Evolutionary conservation across 179 eudicot genomes (phyloP).

Genomic region (Kewa caespitosa): DNA sequence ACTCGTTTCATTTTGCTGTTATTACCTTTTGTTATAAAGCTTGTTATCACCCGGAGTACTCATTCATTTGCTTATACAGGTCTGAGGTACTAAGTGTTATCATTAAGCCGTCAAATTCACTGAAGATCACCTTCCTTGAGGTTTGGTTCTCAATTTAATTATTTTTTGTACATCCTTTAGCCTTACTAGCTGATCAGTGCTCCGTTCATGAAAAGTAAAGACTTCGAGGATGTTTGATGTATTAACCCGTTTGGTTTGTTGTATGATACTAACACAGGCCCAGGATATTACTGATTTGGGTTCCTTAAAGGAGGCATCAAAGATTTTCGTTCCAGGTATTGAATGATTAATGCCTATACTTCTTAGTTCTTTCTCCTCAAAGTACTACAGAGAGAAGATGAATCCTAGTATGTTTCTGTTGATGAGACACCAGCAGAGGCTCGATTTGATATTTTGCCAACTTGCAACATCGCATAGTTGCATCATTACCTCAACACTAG

Average conservation of each 20-base stretch:
- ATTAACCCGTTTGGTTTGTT: neutral
- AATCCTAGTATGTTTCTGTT: neutral
- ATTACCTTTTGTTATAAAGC: too few relatives aligned
- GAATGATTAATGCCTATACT: neutral
- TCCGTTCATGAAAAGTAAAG: neutral
- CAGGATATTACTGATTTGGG: constrained; percentile 83
- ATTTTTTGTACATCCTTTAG: neutral
- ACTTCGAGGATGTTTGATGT: neutral
- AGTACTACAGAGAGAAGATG: neutral
- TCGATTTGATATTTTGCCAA: constrained; percentile 9
- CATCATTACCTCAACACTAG: neutral
- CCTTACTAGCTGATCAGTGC: neutral
- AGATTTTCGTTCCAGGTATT: constrained; percentile 85
- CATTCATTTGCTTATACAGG: constrained; percentile 38
- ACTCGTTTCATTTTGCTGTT: too few relatives aligned
- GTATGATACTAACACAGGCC: too few relatives aligned
- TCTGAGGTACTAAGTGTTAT: constrained; percentile 83
- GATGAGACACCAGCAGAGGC: neutral
- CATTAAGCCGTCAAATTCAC: constrained; percentile 73
- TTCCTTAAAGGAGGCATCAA: constrained; percentile 83
- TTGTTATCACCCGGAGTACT: neutral
- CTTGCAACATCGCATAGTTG: neutral
- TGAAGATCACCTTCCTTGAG: constrained; percentile 97
- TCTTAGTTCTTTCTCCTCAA: neutral
- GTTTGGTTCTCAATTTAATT: constrained; percentile 38